Evolutionary conservation across 495 filamentous ascomycete genomes (phyloP).

Genomic region (Bathelium albidoporum): DNA sequence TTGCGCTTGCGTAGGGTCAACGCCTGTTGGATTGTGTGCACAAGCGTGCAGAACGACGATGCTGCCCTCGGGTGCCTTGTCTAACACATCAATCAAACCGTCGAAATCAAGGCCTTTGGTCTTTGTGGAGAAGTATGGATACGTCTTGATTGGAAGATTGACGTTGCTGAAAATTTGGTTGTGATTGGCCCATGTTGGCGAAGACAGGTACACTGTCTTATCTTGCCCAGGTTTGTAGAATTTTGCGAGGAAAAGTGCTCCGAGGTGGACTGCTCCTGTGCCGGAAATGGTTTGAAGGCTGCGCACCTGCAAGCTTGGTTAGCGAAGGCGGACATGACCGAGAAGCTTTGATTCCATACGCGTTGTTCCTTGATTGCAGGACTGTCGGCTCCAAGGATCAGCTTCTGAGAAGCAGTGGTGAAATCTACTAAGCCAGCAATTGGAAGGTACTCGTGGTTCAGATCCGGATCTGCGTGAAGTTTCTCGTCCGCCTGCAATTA

Average conservation of each 20-base stretch:
- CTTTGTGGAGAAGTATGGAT: constrained; percentile 83
- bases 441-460: constrained; percentile 97
- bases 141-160: constrained; percentile 60
- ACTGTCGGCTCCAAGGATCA: constrained; percentile 72
- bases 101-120: constrained; percentile 88
- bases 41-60: constrained; percentile 92
- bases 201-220: constrained; percentile 75
- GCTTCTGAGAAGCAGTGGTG: constrained; percentile 77
- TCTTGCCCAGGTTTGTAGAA: constrained; percentile 54
- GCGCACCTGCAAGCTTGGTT: constrained; percentile 12
- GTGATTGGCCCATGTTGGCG: constrained; percentile 97
- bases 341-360: constrained; percentile 29
- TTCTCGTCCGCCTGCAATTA: constrained; percentile 69
- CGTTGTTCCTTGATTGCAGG: constrained; percentile 78
- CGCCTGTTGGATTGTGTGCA: constrained; percentile 96
- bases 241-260: constrained; percentile 72
- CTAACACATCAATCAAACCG: constrained; percentile 65
- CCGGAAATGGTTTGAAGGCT: constrained; percentile 65
- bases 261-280: constrained; percentile 82
- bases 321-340: neutral
- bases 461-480: constrained; percentile 71
- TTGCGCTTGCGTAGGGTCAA: constrained; percentile 88
- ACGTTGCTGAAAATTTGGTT: constrained; percentile 97
- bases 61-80: constrained; percentile 59
- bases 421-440: constrained; percentile 81